These are phyloP conservation scores for Hypoxylon sp. DNA, from an alignment of 2,329 filamentous ascomycete species.

Conservation along the genomic window DNA sequence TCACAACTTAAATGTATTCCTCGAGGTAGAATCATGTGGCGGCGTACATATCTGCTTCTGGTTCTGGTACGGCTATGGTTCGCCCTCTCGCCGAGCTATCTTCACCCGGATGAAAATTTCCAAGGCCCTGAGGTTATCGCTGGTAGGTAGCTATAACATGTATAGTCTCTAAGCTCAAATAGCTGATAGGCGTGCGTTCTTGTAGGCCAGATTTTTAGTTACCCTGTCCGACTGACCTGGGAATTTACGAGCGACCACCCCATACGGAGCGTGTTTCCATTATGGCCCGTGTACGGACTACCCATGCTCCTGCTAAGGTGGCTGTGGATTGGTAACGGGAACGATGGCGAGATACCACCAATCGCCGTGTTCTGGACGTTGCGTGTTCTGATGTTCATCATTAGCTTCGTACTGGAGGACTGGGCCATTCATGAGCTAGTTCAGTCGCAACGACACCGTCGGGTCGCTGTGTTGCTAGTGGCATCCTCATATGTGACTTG, in stretches of 20 bases:
- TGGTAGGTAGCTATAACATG: conserved; percentile 68
- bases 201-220: conserved; percentile 90
- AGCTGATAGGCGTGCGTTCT: conserved; percentile 30
- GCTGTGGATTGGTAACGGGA: conserved; percentile 89
- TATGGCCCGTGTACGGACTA: conserved; percentile 95
- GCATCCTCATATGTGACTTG: conserved; percentile 98
- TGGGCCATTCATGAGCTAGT: conserved; percentile 97
- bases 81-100: conserved; percentile 92
- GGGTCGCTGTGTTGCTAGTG: conserved; percentile 83
- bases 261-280: conserved; percentile 94
- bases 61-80: conserved; percentile 93
- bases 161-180: conserved; percentile 10
- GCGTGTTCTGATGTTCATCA: conserved; percentile 89
- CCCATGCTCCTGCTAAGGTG: conserved; percentile 94
- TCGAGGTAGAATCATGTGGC: conserved; percentile 77
- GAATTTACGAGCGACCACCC: conserved; percentile 92
- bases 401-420: conserved; percentile 97
- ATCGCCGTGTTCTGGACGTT: conserved; percentile 90
- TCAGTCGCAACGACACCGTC: conserved; percentile 78
- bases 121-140: conserved; percentile 98
- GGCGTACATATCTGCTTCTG: conserved; percentile 87
- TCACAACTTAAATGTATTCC: conserved; percentile 39
- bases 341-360: conserved; percentile 83
- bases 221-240: conserved; percentile 92
- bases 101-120: conserved; percentile 99